Evolutionary conservation across 805 yeast genomes (phyloP).

Genomic region (Starmerella powellii): DNA sequence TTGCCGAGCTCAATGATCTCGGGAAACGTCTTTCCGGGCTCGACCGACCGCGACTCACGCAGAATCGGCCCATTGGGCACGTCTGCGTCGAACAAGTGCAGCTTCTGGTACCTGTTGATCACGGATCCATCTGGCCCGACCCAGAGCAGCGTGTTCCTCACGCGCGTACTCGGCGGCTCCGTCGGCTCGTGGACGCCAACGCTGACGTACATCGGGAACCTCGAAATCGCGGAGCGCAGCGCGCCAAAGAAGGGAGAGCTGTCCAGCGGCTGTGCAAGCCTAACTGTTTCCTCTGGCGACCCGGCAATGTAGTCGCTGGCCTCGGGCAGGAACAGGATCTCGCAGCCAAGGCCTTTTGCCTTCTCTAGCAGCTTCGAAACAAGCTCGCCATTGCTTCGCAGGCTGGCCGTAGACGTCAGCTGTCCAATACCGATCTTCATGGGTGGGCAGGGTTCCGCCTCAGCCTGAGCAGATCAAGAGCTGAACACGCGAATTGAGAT

Average conservation of each 20-base stretch:
- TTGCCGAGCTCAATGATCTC: slow-evolving; percentile 42
- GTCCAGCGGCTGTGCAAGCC: slow-evolving; percentile 41
- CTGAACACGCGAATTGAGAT: not conserved
- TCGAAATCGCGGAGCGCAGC: slow-evolving; percentile 37
- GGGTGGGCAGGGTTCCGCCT: not conserved
- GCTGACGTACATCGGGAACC: slow-evolving; percentile 43
- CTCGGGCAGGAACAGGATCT: slow-evolving; percentile 76
- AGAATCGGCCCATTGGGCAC: slow-evolving; percentile 69
- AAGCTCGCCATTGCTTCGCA: slow-evolving; percentile 45
- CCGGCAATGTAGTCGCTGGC: slow-evolving; percentile 81
- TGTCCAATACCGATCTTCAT: slow-evolving; percentile 45
- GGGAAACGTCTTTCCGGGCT: slow-evolving; percentile 80
- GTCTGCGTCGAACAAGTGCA: slow-evolving; percentile 83
- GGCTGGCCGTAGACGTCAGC: slow-evolving; percentile 57
- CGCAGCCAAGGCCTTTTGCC: slow-evolving; percentile 52
- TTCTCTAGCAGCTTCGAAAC: slow-evolving; percentile 49
- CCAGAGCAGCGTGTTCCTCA: slow-evolving; percentile 64
- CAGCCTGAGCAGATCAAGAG: too few relatives aligned
- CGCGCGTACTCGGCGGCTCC: slow-evolving; percentile 33
- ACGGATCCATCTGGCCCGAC: slow-evolving; percentile 54
- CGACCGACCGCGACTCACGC: slow-evolving; percentile 66
- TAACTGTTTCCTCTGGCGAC: slow-evolving; percentile 51
- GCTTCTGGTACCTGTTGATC: slow-evolving; percentile 60
- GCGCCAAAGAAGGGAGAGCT: slow-evolving; percentile 34
- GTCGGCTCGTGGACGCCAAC: slow-evolving; percentile 86